Percentiles rank a stretch among this genome's conserved stretches.
phyloP scores from a whole-genome alignment of 179 eudicot genomes.

The Patellifolia procumbens region DNA sequence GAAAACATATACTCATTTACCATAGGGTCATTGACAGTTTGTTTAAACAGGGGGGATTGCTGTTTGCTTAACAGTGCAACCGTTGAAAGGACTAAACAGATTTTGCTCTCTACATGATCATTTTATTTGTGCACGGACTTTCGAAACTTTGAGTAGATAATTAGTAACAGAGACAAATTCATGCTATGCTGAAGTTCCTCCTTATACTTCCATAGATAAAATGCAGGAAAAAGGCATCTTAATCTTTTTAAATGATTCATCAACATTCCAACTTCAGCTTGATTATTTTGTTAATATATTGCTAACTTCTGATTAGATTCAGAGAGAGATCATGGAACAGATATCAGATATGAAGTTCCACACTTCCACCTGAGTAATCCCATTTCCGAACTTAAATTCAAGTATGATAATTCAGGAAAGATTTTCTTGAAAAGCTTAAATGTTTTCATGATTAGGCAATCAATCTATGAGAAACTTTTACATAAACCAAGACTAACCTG shows the following conservation, averaged over 20 bases:
- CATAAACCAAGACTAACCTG: slow-evolving; percentile 44
- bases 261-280: background rate
- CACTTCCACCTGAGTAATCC: background rate
- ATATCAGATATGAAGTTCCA: too few species aligned
- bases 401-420: background rate
- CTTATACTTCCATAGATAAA: background rate
- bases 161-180: background rate
- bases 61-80: background rate
- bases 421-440: background rate
- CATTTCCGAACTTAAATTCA: background rate
- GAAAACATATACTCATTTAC: background rate
- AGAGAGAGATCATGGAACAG: too few species aligned
- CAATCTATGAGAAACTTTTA: background rate
- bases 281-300: background rate
- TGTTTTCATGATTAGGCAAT: background rate
- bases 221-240: too few species aligned
- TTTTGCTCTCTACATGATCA: background rate
- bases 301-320: background rate
- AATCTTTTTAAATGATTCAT: background rate
- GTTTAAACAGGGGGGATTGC: too few species aligned
- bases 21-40: background rate
- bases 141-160: background rate
- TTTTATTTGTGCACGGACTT: background rate
- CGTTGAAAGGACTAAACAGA: background rate
- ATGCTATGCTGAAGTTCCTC: background rate